Percentiles rank a stretch among this genome's conserved stretches.
Conservation (phyloP, 176 grass and related monocot species). For the Areca catechu region DNA sequence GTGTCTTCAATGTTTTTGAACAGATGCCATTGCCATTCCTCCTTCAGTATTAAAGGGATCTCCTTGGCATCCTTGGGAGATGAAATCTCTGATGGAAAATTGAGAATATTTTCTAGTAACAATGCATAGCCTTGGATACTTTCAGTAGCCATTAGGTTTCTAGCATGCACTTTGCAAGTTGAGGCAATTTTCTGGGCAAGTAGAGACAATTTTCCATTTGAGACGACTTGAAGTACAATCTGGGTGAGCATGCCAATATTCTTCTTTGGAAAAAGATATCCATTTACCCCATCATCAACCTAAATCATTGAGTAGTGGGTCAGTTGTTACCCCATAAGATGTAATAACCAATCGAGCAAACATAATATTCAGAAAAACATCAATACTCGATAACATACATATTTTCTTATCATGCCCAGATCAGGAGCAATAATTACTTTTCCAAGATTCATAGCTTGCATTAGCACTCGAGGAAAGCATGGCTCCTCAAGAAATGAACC, state of each 20-base stretch:
- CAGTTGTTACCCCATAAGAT: neutral
- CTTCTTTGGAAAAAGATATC: constrained; percentile 68
- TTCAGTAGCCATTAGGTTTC: constrained; percentile 78
- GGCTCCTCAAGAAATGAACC: constrained; percentile 86
- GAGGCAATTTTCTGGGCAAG: constrained; percentile 61
- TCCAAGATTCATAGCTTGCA: constrained; percentile 75
- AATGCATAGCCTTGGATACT: constrained; percentile 62
- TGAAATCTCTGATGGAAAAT: constrained; percentile 50
- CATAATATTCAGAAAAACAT: constrained; percentile 1
- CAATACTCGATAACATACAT: constrained; percentile 39
- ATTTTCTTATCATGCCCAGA: constrained; percentile 66
- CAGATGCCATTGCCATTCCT: constrained; percentile 77
- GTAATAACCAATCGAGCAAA: neutral
- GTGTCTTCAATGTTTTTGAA: constrained; percentile 54
- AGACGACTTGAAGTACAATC: constrained; percentile 43
- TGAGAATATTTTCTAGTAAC: constrained; percentile 65
- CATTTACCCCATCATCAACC: constrained; percentile 80
- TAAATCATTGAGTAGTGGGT: constrained; percentile 29
- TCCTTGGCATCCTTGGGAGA: constrained; percentile 42
- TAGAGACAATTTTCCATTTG: constrained; percentile 58
- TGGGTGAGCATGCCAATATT: constrained; percentile 44
- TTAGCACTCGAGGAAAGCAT: constrained; percentile 63
- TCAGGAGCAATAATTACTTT: constrained; percentile 93
- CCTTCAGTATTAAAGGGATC: constrained; percentile 59
- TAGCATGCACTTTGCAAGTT: constrained; percentile 57